Conservation (phyloP, 1,139 yeast genomes). For the Komagataea norvegica region DNA sequence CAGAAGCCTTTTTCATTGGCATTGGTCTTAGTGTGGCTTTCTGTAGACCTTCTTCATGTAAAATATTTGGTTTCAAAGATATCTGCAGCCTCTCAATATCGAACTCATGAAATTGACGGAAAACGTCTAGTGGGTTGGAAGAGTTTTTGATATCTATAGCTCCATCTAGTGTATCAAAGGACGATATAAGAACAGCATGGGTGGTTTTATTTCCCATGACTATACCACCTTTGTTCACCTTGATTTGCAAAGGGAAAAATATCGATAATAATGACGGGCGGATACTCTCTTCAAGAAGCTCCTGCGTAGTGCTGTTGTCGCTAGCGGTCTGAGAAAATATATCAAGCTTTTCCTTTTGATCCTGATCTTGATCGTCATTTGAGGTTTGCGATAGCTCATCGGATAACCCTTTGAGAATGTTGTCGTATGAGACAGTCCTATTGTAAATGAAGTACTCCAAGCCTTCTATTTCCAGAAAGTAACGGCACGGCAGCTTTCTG, state of each 20-base stretch:
- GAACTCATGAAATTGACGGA: slow-evolving; percentile 41
- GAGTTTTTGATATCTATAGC: slow-evolving; percentile 53
- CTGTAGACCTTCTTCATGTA: slow-evolving; percentile 9
- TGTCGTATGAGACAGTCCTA: slow-evolving; percentile 71
- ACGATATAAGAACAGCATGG: slow-evolving; percentile 62
- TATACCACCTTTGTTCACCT: slow-evolving; percentile 63
- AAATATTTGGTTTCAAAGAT: slow-evolving; percentile 64
- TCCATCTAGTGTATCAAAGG: slow-evolving; percentile 56
- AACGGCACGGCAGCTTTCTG: slow-evolving; percentile 53
- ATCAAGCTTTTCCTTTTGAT: slow-evolving; percentile 26
- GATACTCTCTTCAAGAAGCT: neutral
- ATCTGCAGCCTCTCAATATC: slow-evolving; percentile 48
- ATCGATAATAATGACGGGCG: slow-evolving; percentile 24
- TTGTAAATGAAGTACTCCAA: slow-evolving; percentile 79
- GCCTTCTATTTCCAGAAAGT: slow-evolving; percentile 63
- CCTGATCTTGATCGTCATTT: slow-evolving; percentile 4
- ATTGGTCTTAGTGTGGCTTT: slow-evolving; percentile 2
- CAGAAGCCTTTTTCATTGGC: slow-evolving; percentile 1
- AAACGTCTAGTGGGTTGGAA: slow-evolving; percentile 48
- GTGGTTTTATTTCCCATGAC: slow-evolving; percentile 78
- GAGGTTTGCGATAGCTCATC: slow-evolving; percentile 18
- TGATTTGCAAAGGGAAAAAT: slow-evolving; percentile 54
- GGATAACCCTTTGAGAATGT: slow-evolving; percentile 45
- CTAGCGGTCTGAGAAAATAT: slow-evolving; percentile 21
- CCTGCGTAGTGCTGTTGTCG: slow-evolving; percentile 6